A percentile compares a stretch with the other conserved stretches of the same genome.
Conservation (phyloP, 106 monocot species). For the Platanthera zijinensis region DNA sequence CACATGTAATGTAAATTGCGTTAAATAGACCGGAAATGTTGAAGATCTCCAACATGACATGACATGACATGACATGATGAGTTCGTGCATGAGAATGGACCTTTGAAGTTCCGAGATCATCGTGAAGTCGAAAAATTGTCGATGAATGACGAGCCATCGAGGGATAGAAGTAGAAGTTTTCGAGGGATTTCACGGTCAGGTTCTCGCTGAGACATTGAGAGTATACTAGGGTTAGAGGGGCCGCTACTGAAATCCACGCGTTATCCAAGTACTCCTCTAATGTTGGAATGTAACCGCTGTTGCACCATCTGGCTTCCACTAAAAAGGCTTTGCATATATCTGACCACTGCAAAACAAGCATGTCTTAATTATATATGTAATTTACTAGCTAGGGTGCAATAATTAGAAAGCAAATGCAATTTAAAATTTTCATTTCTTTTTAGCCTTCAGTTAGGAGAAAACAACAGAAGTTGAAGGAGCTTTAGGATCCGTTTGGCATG, state of each 20-base stretch:
- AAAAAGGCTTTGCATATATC: conserved; percentile 20
- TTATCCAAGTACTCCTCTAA: conserved; percentile 26
- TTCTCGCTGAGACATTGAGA: not conserved
- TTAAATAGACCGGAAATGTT: not conserved
- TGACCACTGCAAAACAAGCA: conserved; percentile 10
- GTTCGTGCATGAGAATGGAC: not conserved
- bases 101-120: conserved; percentile 27
- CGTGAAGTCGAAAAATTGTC: conserved; percentile 11
- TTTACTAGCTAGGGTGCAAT: no score
- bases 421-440: no score
- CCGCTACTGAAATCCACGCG: conserved; percentile 13
- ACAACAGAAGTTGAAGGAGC: not conserved
- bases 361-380: not conserved
- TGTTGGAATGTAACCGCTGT: conserved; percentile 11
- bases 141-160: not conserved
- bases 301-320: conserved; percentile 23
- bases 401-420: no score
- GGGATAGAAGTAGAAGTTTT: conserved; percentile 1
- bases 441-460: not conserved
- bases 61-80: not conserved
- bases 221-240: not conserved
- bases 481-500: no score
- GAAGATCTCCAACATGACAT: not conserved
- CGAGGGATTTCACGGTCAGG: conserved; percentile 3
- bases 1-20: not conserved